phyloP scores from a whole-genome alignment of 2,329 filamentous ascomycete species.

The Fusarium sp. region DNA sequence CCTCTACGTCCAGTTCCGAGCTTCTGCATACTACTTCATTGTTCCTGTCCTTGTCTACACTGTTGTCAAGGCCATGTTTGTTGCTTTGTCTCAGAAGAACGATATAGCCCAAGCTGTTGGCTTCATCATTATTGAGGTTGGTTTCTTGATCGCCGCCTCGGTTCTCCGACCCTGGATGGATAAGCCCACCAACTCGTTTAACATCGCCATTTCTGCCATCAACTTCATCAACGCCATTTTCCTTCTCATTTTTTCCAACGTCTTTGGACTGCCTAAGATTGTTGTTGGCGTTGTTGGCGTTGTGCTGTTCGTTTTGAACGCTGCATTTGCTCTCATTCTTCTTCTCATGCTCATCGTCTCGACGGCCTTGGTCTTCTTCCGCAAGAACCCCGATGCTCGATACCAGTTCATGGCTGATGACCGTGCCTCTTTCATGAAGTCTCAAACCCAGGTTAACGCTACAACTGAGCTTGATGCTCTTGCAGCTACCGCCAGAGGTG shows the following conservation, averaged over 20 bases:
- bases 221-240: slow-evolving; percentile 94
- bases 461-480: slow-evolving; percentile 91
- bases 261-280: slow-evolving; percentile 85
- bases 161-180: slow-evolving; percentile 97
- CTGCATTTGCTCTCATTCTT: slow-evolving; percentile 82
- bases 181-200: slow-evolving; percentile 97
- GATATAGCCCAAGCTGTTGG: slow-evolving; percentile 82
- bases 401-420: slow-evolving; percentile 98
- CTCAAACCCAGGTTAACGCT: slow-evolving; percentile 79
- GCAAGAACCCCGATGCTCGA: slow-evolving; percentile 92
- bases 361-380: slow-evolving; percentile 76
- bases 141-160: slow-evolving; percentile 78
- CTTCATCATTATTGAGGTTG: slow-evolving; percentile 84
- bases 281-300: slow-evolving; percentile 91
- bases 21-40: slow-evolving; percentile 95
- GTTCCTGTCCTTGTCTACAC: slow-evolving; percentile 82
- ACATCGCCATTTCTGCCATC: slow-evolving; percentile 88
- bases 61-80: slow-evolving; percentile 88
- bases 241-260: slow-evolving; percentile 85
- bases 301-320: slow-evolving; percentile 88
- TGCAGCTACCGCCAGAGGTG: slow-evolving; percentile 87
- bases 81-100: slow-evolving; percentile 80
- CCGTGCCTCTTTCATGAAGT: slow-evolving; percentile 97
- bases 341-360: slow-evolving; percentile 80
- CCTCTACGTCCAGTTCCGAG: slow-evolving; percentile 96